These are phyloP conservation scores for Cladosporium sp. DNA, from an alignment of 2,329 filamentous ascomycete species.

Conservation along the genomic window DNA sequence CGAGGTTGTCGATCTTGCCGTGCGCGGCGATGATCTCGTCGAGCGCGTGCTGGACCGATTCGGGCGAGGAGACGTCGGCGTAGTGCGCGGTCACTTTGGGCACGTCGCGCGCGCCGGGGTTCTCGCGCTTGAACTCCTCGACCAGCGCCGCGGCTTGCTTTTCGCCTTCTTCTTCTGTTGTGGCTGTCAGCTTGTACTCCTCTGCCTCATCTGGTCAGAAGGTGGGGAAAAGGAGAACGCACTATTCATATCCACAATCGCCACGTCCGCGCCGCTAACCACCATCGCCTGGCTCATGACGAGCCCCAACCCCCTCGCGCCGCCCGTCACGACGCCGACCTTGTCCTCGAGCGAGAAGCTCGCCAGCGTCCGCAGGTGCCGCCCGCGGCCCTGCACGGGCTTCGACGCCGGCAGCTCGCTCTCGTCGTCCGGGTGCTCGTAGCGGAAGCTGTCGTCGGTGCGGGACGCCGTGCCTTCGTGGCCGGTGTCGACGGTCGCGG, in stretches of 20 bases:
- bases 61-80: slow-evolving; percentile 64
- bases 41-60: slow-evolving; percentile 47
- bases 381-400: slow-evolving; percentile 69
- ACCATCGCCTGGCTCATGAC: slow-evolving; percentile 92
- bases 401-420: slow-evolving; percentile 63
- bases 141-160: slow-evolving; percentile 69
- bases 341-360: slow-evolving; percentile 81
- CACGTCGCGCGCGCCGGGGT: slow-evolving; percentile 65
- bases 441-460: slow-evolving; percentile 70
- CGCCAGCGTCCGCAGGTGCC: slow-evolving; percentile 78
- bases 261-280: slow-evolving; percentile 78
- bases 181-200: no score
- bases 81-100: slow-evolving; percentile 87
- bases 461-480: slow-evolving; percentile 67
- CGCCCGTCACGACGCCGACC: slow-evolving; percentile 81
- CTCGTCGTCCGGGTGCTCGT: slow-evolving; percentile 75
- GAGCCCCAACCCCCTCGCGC: slow-evolving; percentile 79
- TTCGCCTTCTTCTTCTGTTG: slow-evolving; percentile 71
- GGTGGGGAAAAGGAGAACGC: slow-evolving; percentile 30
- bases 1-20: slow-evolving; percentile 80
- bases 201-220: no score
- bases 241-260: slow-evolving; percentile 93
- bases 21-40: slow-evolving; percentile 61
- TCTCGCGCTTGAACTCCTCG: slow-evolving; percentile 69
- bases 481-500: slow-evolving; percentile 32